Conservation (phyloP, 2,329 filamentous ascomycete species). For the Dactylellina parvicollis region DNA sequence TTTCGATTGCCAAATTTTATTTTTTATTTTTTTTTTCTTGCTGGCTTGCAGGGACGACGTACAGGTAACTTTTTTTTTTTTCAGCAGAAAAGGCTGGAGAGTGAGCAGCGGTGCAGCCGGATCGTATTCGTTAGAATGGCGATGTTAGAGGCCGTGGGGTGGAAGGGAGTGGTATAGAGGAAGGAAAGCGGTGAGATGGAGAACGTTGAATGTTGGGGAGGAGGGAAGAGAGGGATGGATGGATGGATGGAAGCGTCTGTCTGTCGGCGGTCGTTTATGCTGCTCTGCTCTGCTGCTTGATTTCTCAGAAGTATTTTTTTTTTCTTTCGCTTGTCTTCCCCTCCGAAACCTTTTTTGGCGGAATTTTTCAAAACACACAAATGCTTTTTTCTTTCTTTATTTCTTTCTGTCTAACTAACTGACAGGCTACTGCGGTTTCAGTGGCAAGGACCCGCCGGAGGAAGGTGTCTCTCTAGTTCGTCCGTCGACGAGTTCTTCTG, state of each 20-base stretch:
- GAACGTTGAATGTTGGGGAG: conserved; percentile 12
- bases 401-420: background rate
- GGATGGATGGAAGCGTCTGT: too few species aligned
- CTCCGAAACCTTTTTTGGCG: too few species aligned
- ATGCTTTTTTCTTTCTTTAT: too few species aligned
- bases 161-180: background rate
- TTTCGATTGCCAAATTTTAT: too few species aligned
- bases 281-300: too few species aligned
- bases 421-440: conserved; percentile 22
- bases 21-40: conserved; percentile 4
- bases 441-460: conserved; percentile 41
- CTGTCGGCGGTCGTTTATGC: too few species aligned
- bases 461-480: conserved; percentile 3
- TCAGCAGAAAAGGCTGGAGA: too few species aligned
- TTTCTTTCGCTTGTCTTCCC: too few species aligned
- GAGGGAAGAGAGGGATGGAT: conserved; percentile 15
- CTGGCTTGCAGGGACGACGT: conserved; percentile 9
- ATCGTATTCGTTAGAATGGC: background rate
- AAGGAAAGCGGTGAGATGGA: conserved; percentile 21
- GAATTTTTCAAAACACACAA: too few species aligned
- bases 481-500: conserved; percentile 16
- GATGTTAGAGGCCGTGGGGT: background rate
- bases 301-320: too few species aligned
- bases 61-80: conserved; percentile 8
- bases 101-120: background rate